Percentiles rank a stretch among this genome's conserved stretches.
phyloP scores from a whole-genome alignment of 345 rosid genomes.

The Dovyalis caffra region DNA sequence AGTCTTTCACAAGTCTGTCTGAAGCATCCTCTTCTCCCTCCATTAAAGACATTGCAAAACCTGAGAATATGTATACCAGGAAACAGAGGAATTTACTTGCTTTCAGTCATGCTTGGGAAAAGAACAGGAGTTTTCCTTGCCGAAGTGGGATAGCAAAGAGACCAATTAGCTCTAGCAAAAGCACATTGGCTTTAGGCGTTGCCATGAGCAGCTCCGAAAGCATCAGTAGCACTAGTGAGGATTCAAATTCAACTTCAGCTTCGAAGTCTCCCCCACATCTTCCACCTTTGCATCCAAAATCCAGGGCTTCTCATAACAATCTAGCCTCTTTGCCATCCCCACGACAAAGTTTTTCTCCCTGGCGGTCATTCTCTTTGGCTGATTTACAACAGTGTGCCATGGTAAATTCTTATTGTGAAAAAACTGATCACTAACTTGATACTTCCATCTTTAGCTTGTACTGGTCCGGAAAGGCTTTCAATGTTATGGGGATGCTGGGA shows the following conservation, averaged over 20 bases:
- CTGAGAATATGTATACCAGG: conserved; percentile 64
- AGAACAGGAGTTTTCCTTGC: conserved; percentile 31
- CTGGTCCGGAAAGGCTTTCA: not conserved
- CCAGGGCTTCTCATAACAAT: conserved; percentile 33
- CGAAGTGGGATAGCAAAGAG: conserved; percentile 61
- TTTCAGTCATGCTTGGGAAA: conserved; percentile 63
- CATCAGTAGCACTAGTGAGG: conserved; percentile 52
- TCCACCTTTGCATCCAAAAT: conserved; percentile 72
- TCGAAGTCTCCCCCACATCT: conserved; percentile 51
- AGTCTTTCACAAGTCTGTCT: conserved; percentile 61
- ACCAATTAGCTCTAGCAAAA: conserved; percentile 53
- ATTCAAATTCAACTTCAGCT: conserved; percentile 43
- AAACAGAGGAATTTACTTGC: conserved; percentile 58
- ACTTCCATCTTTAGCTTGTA: not conserved
- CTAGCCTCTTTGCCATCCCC: conserved; percentile 23
- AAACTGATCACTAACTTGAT: conserved; percentile 13
- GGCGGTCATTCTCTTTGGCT: conserved; percentile 60
- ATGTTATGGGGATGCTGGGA: not conserved
- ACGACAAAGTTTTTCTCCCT: conserved; percentile 29
- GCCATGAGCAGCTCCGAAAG: conserved; percentile 66
- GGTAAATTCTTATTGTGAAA: conserved; percentile 9
- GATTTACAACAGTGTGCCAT: conserved; percentile 52
- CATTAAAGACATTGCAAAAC: conserved; percentile 63
- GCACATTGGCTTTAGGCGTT: conserved; percentile 69
- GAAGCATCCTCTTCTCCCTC: conserved; percentile 49